These are phyloP conservation scores for Ganoderma leucocontextum DNA, from an alignment of 1,284 basidiomycete genomes.

Conservation along the genomic window DNA sequence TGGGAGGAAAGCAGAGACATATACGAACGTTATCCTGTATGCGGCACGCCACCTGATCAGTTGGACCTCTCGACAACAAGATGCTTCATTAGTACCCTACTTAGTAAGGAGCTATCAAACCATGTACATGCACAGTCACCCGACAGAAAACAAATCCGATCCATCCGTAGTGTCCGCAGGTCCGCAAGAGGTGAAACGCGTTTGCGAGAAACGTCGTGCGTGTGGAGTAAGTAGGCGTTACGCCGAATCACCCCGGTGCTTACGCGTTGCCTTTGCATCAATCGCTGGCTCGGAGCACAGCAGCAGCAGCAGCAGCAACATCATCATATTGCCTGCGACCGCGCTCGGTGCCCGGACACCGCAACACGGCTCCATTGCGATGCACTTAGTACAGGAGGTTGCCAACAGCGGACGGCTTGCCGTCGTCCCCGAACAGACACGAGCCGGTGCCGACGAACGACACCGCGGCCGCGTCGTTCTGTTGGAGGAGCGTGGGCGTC, in stretches of 20 bases:
- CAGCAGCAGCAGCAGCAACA: no score
- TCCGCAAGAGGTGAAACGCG: background rate
- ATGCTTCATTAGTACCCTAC: background rate
- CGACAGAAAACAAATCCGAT: background rate
- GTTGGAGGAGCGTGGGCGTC: background rate
- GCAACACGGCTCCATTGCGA: background rate
- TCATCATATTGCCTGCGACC: no score
- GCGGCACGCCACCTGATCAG: background rate
- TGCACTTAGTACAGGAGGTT: constrained; percentile 4
- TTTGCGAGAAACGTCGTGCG: background rate
- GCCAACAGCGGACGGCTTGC: constrained; percentile 6
- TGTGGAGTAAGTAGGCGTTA: background rate
- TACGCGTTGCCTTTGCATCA: background rate
- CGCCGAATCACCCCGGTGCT: background rate
- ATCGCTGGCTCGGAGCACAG: background rate
- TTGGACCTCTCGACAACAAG: background rate
- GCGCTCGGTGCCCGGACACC: background rate
- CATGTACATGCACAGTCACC: background rate
- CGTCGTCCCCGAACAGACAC: constrained; percentile 1
- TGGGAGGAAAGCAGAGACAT: no score
- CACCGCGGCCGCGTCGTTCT: background rate
- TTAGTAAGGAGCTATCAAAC: background rate
- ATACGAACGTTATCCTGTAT: no score
- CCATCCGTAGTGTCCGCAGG: background rate
- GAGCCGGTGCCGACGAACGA: constrained; percentile 10